Evolutionary conservation across 805 yeast genomes (phyloP).

Genomic region (Wickerhamomyces chaumierensis): DNA sequence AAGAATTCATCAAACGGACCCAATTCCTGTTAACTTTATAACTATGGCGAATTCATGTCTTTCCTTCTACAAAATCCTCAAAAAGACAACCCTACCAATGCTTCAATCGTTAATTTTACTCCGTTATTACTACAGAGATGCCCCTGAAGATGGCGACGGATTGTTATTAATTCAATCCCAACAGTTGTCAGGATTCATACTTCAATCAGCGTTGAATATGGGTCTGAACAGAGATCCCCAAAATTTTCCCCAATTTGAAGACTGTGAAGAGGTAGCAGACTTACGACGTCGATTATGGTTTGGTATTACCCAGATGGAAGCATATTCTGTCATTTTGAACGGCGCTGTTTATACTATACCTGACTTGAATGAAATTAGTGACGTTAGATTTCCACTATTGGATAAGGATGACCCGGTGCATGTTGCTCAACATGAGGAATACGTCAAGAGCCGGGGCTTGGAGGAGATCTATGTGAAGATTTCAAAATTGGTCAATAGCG

Average conservation of each 20-base stretch:
- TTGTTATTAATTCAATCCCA: constrained; percentile 27
- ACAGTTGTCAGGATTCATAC: constrained; percentile 23
- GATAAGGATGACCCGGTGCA: constrained; percentile 7
- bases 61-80: constrained; percentile 27
- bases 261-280: constrained; percentile 5
- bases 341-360: constrained; percentile 10
- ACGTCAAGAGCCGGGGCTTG: constrained; percentile 1
- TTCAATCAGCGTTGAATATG: constrained; percentile 31
- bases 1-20: constrained; percentile 16
- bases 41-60: constrained; percentile 29
- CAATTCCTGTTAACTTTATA: constrained; percentile 26
- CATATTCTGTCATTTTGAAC: constrained; percentile 3
- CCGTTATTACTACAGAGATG: constrained; percentile 26
- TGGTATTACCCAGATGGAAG: constrained; percentile 7
- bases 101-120: constrained; percentile 31
- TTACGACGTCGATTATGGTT: constrained; percentile 14
- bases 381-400: constrained; percentile 10
- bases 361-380: background rate
- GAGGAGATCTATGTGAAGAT: constrained; percentile 4
- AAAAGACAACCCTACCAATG: constrained; percentile 25
- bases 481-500: constrained; percentile 6
- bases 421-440: constrained; percentile 5
- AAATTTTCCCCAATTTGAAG: constrained; percentile 8
- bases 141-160: constrained; percentile 39
- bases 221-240: constrained; percentile 39